Conservation (phyloP, 805 yeast genomes). For the Yamadazyma ubonensis region DNA sequence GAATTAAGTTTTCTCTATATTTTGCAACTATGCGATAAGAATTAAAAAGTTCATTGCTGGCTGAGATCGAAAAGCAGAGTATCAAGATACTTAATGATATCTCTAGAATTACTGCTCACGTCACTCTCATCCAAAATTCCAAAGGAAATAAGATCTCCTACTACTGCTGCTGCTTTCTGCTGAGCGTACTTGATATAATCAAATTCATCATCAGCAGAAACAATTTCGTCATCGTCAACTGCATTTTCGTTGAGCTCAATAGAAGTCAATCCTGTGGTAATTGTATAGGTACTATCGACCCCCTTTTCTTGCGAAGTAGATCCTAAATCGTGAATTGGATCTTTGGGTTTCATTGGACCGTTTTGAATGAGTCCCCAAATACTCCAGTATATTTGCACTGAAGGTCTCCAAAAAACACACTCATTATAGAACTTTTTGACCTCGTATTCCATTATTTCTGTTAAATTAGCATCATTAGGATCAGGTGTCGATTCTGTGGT, state of each 20-base stretch:
- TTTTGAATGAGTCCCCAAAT: conserved; percentile 91
- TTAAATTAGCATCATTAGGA: conserved; percentile 14
- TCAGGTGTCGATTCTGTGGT: conserved; percentile 18
- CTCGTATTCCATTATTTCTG: conserved; percentile 38
- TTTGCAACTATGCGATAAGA: too few species aligned
- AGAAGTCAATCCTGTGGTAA: conserved; percentile 56
- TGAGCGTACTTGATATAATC: conserved; percentile 73
- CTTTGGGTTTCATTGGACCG: conserved; percentile 35
- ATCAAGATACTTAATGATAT: conserved; percentile 42
- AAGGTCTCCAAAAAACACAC: conserved; percentile 73
- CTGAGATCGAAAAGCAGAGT: conserved; percentile 15
- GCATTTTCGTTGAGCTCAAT: conserved; percentile 27
- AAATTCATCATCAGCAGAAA: conserved; percentile 59
- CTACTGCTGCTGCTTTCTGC: conserved; percentile 69
- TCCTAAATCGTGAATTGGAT: conserved; percentile 11
- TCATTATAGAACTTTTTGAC: conserved; percentile 60
- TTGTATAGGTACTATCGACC: conserved; percentile 40
- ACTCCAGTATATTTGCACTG: conserved; percentile 79
- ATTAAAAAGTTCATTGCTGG: not conserved
- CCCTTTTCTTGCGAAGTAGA: conserved; percentile 28
- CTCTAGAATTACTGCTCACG: conserved; percentile 24
- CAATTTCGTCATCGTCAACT: conserved; percentile 35
- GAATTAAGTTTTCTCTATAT: too few species aligned
- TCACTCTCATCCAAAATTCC: conserved; percentile 44
- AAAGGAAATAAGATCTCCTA: conserved; percentile 70